Evolutionary conservation across 495 filamentous ascomycete genomes (phyloP), one percentile per base, ranked within the genome.

Genomic region (Durotheca rogersii): DNA sequence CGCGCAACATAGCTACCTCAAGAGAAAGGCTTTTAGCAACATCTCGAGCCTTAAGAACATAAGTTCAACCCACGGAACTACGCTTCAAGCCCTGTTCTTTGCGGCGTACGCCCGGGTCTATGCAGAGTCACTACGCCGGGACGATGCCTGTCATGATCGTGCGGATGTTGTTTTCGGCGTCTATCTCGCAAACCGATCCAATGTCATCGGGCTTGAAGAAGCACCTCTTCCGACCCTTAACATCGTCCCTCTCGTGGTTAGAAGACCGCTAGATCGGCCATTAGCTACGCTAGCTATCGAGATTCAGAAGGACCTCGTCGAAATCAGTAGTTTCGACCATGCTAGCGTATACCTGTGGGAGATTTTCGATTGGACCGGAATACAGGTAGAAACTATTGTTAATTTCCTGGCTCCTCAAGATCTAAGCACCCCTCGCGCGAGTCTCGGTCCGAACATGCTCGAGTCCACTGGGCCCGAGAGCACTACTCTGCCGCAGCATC

Each of bases 371-470:
- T 77, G 75, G 73, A 78, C 74, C 6, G 74, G 74, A 0, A 34
- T 77, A 14, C 53, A 51, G 40, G 60, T 78, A 4, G 65, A 75
- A 44, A 69, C 67, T 4, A 80, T 76, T 63, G 79, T 83, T 34
- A 85, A 85, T 53, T 82, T 83, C 39, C 58, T 84, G 18, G 67
- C 65, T 41, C 49, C 67, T 4, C 70, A 72, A 12, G 41, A 47
- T 38, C 34, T 49, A 12, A 15, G 23, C 14, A 16, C 21, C 15
- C n/a, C 37, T 19, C 41, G 23, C 43, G 59, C 41, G 35, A 50
- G 18, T 18, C 16, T 32, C 23, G 41, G n/a, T 34, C 21, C 47
- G 40, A 64, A 35, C 17, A 48, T 64, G 44, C 41, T 54, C 11
- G 44, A 66, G 27, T 27, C 47, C 4, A 1, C 34, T 10, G 32